Evolutionary conservation across 2,329 filamentous ascomycete genomes (phyloP).

Genomic region (Botrytis squamosa): DNA sequence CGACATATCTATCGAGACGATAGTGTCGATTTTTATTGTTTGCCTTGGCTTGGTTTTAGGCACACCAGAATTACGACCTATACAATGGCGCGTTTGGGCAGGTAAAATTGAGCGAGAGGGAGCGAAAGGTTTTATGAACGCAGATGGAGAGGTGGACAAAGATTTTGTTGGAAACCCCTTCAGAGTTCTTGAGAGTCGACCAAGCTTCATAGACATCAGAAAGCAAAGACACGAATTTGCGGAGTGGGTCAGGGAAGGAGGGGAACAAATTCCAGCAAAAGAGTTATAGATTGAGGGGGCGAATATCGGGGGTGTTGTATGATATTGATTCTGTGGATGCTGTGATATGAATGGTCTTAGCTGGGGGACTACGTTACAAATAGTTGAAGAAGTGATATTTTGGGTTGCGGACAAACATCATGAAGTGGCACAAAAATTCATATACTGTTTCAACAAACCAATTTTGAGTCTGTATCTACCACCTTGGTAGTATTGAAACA

Average conservation of each 20-base stretch:
- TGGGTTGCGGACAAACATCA: not conserved
- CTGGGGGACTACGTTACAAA: not conserved
- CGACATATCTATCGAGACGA: constrained; percentile 85
- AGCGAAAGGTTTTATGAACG: constrained; percentile 54
- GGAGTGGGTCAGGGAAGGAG: constrained; percentile 60
- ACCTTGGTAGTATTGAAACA: not conserved
- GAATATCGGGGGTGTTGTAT: not conserved
- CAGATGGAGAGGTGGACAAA: constrained; percentile 65
- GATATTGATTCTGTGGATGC: not conserved
- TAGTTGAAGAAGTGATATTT: not conserved
- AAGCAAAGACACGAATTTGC: constrained; percentile 76
- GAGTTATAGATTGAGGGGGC: constrained; percentile 7
- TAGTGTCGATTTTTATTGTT: constrained; percentile 77
- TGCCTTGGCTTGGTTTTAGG: constrained; percentile 78
- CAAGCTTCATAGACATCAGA: constrained; percentile 85
- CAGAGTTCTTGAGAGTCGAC: constrained; percentile 71
- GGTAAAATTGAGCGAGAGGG: constrained; percentile 81
- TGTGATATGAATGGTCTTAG: not conserved
- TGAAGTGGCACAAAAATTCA: constrained; percentile 1
- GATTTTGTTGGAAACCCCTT: constrained; percentile 78
- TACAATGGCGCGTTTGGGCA: constrained; percentile 79
- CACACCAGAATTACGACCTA: constrained; percentile 76
- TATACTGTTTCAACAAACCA: not conserved
- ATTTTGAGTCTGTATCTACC: not conserved
- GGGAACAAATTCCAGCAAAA: constrained; percentile 16